Conservation (phyloP, 805 yeast genomes). For the Saturnispora besseyi region DNA sequence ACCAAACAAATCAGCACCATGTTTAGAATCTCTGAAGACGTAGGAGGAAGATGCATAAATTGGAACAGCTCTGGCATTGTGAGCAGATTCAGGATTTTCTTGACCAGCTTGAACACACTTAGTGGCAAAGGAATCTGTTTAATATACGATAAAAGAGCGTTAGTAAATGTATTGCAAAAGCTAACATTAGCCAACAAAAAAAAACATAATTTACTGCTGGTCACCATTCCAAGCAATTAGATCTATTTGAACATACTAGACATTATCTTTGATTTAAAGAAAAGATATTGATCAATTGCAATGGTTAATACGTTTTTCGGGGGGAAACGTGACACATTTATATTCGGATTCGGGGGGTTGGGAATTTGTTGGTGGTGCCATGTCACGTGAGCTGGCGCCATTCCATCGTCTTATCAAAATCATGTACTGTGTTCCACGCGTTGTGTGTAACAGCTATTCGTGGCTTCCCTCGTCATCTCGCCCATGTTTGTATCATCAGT, state of each 20-base stretch:
- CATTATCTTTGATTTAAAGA: not conserved
- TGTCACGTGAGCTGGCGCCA: constrained; percentile 3
- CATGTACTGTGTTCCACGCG: not conserved
- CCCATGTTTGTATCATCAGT: no score
- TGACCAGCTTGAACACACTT: constrained; percentile 92
- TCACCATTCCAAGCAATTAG: not conserved
- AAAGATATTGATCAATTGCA: not conserved
- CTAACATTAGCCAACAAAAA: not conserved
- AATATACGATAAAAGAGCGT: not conserved
- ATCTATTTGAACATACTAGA: not conserved
- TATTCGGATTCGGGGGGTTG: not conserved
- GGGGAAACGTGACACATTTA: not conserved
- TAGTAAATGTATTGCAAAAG: not conserved
- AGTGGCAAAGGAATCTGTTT: constrained; percentile 11
- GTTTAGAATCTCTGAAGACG: constrained; percentile 78
- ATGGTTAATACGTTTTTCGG: not conserved
- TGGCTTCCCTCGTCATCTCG: no score
- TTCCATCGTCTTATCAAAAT: no score
- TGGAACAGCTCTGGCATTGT: constrained; percentile 83
- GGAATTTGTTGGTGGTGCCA: not conserved
- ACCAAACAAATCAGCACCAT: constrained; percentile 87
- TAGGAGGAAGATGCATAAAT: constrained; percentile 88
- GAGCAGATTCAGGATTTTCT: constrained; percentile 49
- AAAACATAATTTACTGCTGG: no score
- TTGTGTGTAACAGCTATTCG: no score